phyloP scores from a whole-genome alignment of 371 early-diverging fungal species.

The Mycotypha africana region DNA sequence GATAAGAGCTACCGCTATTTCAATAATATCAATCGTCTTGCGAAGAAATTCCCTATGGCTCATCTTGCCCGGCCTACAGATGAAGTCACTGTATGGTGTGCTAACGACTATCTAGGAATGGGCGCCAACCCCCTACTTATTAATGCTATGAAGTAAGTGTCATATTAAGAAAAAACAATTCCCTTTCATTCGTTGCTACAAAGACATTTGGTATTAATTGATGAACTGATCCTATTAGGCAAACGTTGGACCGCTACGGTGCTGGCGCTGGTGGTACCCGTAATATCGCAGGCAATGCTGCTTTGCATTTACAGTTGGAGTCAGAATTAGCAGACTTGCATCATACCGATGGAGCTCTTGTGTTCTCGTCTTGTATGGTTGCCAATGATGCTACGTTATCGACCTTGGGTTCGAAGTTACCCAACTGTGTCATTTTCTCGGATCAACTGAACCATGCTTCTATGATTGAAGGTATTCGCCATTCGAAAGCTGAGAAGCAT shows the following conservation, averaged over 20 bases:
- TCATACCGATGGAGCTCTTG: slow-evolving; percentile 88
- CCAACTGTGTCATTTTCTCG: slow-evolving; percentile 91
- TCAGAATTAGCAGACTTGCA: slow-evolving; percentile 89
- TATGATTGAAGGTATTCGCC: slow-evolving; percentile 98
- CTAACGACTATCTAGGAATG: slow-evolving; percentile 98
- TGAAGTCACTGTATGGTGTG: slow-evolving; percentile 97
- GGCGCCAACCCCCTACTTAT: slow-evolving; percentile 81
- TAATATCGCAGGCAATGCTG: slow-evolving; percentile 98
- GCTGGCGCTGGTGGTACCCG: slow-evolving; percentile 99
- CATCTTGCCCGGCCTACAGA: slow-evolving; percentile 85
- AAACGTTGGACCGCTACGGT: slow-evolving; percentile 90
- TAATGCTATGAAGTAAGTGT: slow-evolving; percentile 81
- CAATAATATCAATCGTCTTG: slow-evolving; percentile 98
- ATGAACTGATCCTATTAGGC: slow-evolving; percentile 36
- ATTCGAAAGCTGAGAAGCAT: slow-evolving; percentile 85
- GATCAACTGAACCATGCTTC: slow-evolving; percentile 97
- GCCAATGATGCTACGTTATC: slow-evolving; percentile 97
- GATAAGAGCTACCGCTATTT: slow-evolving; percentile 98
- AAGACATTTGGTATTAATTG: no score
- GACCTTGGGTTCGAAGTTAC: slow-evolving; percentile 88
- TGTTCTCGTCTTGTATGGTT: slow-evolving; percentile 98
- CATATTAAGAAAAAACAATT: no score
- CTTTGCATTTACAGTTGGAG: slow-evolving; percentile 91
- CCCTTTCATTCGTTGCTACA: no score
- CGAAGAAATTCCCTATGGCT: slow-evolving; percentile 86